These are phyloP conservation scores for Pythium sukuiense DNA, from an alignment of 352 stramenopile genomes.

Conservation along the genomic window DNA sequence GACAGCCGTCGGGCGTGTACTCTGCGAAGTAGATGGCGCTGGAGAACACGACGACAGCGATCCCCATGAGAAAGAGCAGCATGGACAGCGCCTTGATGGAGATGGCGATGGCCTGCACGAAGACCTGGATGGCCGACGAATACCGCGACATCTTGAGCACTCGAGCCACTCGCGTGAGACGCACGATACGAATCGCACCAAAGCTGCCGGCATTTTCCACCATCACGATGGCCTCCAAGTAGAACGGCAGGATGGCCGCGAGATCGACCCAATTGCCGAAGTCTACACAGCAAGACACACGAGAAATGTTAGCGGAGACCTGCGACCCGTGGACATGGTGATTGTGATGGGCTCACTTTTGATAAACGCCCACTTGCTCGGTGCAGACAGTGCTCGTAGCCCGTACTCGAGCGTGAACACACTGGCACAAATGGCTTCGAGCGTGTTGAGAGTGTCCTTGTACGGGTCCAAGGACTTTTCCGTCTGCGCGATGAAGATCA, in stretches of 20 bases:
- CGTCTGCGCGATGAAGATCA: slow-evolving; percentile 71
- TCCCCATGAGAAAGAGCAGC: slow-evolving; percentile 86
- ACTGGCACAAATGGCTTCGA: slow-evolving; percentile 51
- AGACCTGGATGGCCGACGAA: slow-evolving; percentile 84
- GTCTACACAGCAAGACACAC: slow-evolving; percentile 31
- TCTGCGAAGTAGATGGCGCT: slow-evolving; percentile 86
- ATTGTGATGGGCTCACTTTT: slow-evolving; percentile 30
- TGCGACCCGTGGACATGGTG: neutral
- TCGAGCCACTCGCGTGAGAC: slow-evolving; percentile 76
- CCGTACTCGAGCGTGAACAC: slow-evolving; percentile 70
- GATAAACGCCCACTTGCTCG: slow-evolving; percentile 51
- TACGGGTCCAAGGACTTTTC: slow-evolving; percentile 45
- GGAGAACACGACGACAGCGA: slow-evolving; percentile 85
- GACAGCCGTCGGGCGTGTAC: slow-evolving; percentile 63
- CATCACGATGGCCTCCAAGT: slow-evolving; percentile 69
- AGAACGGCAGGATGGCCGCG: slow-evolving; percentile 82
- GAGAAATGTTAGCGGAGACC: neutral
- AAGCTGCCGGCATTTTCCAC: slow-evolving; percentile 66
- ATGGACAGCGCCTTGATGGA: slow-evolving; percentile 83
- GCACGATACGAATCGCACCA: slow-evolving; percentile 79
- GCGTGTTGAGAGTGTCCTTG: slow-evolving; percentile 29
- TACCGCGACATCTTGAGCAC: slow-evolving; percentile 89
- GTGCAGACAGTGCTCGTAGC: slow-evolving; percentile 46
- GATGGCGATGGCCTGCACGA: slow-evolving; percentile 69
- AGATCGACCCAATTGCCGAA: slow-evolving; percentile 85